Evolutionary conservation across 345 rosid species (phyloP).

Genomic region (Eucalyptus sp.): DNA sequence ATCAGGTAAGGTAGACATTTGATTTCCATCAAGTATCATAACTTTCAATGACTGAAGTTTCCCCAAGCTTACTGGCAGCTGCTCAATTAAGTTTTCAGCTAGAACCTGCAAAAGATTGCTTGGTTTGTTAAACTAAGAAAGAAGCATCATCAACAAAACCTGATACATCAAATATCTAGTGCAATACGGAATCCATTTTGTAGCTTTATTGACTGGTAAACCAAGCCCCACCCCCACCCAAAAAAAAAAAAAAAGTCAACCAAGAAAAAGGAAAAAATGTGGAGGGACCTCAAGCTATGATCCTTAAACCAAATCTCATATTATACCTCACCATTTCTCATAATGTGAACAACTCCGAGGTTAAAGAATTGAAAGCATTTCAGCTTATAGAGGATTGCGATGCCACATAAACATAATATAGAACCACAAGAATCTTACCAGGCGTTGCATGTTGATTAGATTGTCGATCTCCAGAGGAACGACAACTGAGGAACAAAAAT

Average conservation of each 20-base stretch:
- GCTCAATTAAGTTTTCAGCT: constrained; percentile 57
- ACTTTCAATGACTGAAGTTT: constrained; percentile 81
- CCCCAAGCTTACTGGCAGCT: constrained; percentile 72
- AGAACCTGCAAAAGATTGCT: constrained; percentile 37
- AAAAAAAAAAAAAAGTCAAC: neutral
- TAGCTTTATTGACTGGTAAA: neutral
- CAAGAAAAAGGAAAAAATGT: neutral
- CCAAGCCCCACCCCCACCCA: neutral
- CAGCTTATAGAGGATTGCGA: neutral
- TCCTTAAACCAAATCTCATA: neutral
- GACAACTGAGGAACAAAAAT: constrained; percentile 36
- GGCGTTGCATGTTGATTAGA: constrained; percentile 76
- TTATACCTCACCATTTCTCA: neutral
- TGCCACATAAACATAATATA: neutral
- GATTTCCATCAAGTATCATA: constrained; percentile 83
- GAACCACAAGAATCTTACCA: constrained; percentile 34
- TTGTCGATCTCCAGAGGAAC: constrained; percentile 75
- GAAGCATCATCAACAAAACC: neutral
- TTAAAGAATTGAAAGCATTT: neutral
- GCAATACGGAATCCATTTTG: neutral
- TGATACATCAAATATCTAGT: neutral
- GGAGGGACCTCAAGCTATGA: neutral
- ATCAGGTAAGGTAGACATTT: constrained; percentile 68
- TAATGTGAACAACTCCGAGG: neutral
- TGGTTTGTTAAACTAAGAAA: neutral